Evolutionary conservation across 495 filamentous ascomycete genomes (phyloP), one percentile per base, ranked within the genome.

Genomic region (Ascobolus immersus): DNA sequence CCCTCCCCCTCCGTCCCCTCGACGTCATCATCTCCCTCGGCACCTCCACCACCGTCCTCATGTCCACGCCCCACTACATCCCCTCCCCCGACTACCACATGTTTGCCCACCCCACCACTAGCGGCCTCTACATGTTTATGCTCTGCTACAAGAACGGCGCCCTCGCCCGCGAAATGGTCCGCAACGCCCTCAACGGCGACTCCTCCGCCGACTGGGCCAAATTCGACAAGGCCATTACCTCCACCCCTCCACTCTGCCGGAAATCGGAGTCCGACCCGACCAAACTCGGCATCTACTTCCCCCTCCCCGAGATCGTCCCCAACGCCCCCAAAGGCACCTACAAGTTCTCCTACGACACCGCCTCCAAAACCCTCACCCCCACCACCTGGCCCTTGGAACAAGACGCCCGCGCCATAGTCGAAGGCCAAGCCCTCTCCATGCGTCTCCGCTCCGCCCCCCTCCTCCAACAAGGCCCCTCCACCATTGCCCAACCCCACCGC

Each of bases 141-240:
- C 73, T 96, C 19, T 96, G 86, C 60, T 96, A 94, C 60, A 93
- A 93, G 54, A 96, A 96, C 56, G 86, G 86, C 38, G 78, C 77
- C 1, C 65, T 94, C 0, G 86, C 86, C 0, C 77, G 86, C 28
- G 86, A 96, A 49, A 66, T 75, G 31, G 64, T 92, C 36, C 72
- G 84, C 20, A 76, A 96, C 48, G 61, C 60, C 11, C 55, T 71
- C 43, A 65, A 67, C 40, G 51, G 42, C 4, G 39, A 55, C 9
- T 48, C 47, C 15, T 34, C 49, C 5, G 25, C 53, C 3, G 63
- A 71, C 30, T 93, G 86, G 86, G 61, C 61, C 15, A 58, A 47
- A 23, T 96, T 93, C 58, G 81, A 93, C 58, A 41, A 62, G 28
- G 49, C 60, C 27, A 70, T 72, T 2, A 64, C 63, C 24, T 55